These are phyloP conservation scores for Petunia axillaris DNA, from an alignment of 257 asterid genomes.

Conservation along the genomic window DNA sequence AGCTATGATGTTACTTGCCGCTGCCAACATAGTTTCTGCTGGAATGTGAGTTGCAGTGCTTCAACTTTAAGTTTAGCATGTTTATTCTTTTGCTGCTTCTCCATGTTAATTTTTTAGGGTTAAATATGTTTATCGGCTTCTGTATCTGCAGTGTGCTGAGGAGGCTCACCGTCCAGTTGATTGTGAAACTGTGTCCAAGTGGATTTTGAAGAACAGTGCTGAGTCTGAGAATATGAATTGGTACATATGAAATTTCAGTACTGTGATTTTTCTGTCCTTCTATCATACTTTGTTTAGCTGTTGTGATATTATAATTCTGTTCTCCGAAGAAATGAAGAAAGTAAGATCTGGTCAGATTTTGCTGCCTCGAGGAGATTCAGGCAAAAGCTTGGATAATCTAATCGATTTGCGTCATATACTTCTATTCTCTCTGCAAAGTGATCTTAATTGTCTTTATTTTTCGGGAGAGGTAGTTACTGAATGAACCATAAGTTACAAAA, in stretches of 20 bases:
- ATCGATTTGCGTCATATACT: too few species aligned
- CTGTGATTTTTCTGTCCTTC: background rate
- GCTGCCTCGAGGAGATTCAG: too few species aligned
- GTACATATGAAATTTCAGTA: constrained; percentile 27
- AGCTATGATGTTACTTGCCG: constrained; percentile 82
- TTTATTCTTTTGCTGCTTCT: constrained; percentile 3
- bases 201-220: constrained; percentile 60
- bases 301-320: background rate
- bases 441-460: too few species aligned
- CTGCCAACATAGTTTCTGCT: constrained; percentile 83
- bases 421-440: too few species aligned
- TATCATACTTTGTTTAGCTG: background rate
- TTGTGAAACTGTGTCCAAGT: constrained; percentile 59
- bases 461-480: too few species aligned
- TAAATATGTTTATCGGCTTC: background rate
- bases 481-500: too few species aligned
- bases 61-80: constrained; percentile 13
- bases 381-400: too few species aligned
- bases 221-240: constrained; percentile 67
- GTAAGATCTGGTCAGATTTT: too few species aligned
- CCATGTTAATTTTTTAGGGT: background rate
- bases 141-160: constrained; percentile 49
- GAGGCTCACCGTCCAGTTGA: constrained; percentile 67
- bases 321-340: too few species aligned
- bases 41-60: constrained; percentile 69